These are phyloP conservation scores for Pulveroboletus frians DNA, from an alignment of 768 basidiomycete species.

Conservation along the genomic window DNA sequence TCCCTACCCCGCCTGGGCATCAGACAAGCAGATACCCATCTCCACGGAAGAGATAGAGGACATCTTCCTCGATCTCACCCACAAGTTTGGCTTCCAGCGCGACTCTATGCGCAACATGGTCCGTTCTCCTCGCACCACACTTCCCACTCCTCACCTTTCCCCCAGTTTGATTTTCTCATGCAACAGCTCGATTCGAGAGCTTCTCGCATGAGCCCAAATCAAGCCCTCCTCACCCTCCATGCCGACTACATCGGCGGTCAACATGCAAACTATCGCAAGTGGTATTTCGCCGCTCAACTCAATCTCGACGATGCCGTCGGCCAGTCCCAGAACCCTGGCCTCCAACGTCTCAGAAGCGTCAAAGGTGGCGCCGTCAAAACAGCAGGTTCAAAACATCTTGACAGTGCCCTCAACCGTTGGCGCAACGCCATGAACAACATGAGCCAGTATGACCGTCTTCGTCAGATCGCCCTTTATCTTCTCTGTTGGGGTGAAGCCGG, in stretches of 20 bases:
- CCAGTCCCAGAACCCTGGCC: slow-evolving; percentile 87
- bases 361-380: slow-evolving; percentile 53
- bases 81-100: slow-evolving; percentile 98
- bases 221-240: slow-evolving; percentile 93
- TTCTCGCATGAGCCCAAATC: slow-evolving; percentile 96
- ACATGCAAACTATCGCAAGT: slow-evolving; percentile 98
- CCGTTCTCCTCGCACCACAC: slow-evolving; percentile 18
- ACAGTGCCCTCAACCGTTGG: slow-evolving; percentile 92
- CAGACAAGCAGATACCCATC: slow-evolving; percentile 90
- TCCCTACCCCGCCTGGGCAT: slow-evolving; percentile 93
- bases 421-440: slow-evolving; percentile 98
- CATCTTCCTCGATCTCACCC: slow-evolving; percentile 94
- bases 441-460: slow-evolving; percentile 96
- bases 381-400: slow-evolving; percentile 72
- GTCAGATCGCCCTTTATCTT: slow-evolving; percentile 93
- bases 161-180: slow-evolving; percentile 95
- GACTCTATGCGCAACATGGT: slow-evolving; percentile 97
- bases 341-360: slow-evolving; percentile 82
- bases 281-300: slow-evolving; percentile 99
- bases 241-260: slow-evolving; percentile 99
- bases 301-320: slow-evolving; percentile 99
- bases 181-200: slow-evolving; percentile 94
- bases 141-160: slow-evolving; percentile 7
- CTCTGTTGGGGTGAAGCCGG: slow-evolving; percentile 99
- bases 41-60: slow-evolving; percentile 98